A percentile compares a stretch with the other conserved stretches of the same genome.
Conservation (phyloP, 108 stramenopile genomes). For the Poteriospumella lacustris region DNA sequence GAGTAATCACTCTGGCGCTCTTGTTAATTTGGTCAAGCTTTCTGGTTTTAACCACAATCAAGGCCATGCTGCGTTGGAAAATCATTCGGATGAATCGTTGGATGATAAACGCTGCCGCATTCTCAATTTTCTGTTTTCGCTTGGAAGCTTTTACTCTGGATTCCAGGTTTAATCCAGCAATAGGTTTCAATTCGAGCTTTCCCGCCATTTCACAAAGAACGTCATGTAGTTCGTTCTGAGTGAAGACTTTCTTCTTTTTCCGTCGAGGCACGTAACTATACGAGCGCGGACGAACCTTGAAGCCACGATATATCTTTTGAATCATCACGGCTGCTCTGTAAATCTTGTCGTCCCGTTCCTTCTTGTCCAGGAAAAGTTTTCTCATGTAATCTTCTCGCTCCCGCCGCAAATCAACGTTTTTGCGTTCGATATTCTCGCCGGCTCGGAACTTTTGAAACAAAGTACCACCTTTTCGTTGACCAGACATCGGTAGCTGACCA, state of each 20-base stretch:
- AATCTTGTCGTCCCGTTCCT: background rate
- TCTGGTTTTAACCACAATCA: background rate
- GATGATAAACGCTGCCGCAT: background rate
- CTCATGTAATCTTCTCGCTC: background rate
- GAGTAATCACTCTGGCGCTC: background rate
- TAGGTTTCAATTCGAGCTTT: background rate
- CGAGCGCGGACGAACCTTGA: background rate
- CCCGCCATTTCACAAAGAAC: background rate
- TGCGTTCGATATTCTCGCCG: background rate
- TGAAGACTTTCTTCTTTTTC: background rate
- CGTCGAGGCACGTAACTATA: background rate
- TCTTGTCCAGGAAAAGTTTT: background rate
- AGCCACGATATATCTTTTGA: conserved; percentile 12
- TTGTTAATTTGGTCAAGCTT: background rate
- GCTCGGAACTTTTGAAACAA: background rate
- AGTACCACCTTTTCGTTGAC: background rate
- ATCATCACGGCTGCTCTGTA: background rate
- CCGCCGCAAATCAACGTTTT: background rate
- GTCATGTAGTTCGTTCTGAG: background rate
- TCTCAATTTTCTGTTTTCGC: background rate
- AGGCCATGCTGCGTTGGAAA: background rate
- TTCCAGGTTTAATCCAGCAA: conserved; percentile 10
- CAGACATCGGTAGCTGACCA: background rate
- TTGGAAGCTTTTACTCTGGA: background rate
- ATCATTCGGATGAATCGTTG: conserved; percentile 20